A percentile compares a stretch with the other conserved stretches of the same genome.
Evolutionary conservation across 83 land plant genomes (phyloP).

Genomic region (Larix sibirica): DNA sequence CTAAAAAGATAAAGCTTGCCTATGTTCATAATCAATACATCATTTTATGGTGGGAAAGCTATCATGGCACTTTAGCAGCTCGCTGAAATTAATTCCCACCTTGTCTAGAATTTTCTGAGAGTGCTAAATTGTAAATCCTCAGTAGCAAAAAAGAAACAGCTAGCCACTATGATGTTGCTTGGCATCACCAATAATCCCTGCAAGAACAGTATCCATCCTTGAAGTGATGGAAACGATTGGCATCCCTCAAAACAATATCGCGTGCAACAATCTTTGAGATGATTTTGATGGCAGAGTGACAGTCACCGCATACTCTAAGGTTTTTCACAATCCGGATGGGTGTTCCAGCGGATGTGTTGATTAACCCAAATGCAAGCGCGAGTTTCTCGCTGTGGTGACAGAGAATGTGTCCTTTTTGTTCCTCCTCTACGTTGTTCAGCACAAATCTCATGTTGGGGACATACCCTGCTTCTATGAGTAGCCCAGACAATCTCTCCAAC

Average conservation of each 20-base stretch:
- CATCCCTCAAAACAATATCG: neutral
- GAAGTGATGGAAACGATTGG: constrained; percentile 2
- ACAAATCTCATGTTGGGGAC: neutral
- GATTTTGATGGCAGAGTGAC: constrained; percentile 6
- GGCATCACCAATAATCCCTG: neutral
- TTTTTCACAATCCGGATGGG: constrained; percentile 3
- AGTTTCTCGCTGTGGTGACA: constrained; percentile 11
- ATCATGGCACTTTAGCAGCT: no score
- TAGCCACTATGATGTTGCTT: neutral
- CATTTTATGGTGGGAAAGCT: no score
- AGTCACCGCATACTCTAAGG: constrained; percentile 14
- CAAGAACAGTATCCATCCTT: neutral
- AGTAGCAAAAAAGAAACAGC: neutral
- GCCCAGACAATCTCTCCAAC: constrained; percentile 28
- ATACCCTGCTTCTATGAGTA: constrained; percentile 26
- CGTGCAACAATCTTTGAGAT: neutral
- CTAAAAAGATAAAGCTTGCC: no score
- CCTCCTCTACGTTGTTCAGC: neutral
- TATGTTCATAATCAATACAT: no score
- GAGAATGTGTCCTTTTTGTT: neutral
- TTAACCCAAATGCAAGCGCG: constrained; percentile 9
- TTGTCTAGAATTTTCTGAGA: no score
- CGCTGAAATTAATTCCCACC: no score
- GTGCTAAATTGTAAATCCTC: neutral
- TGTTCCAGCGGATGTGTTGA: neutral